phyloP scores from a whole-genome alignment of 192 early-diverging fungal species.

The Bifiguratus adelaidae region DNA sequence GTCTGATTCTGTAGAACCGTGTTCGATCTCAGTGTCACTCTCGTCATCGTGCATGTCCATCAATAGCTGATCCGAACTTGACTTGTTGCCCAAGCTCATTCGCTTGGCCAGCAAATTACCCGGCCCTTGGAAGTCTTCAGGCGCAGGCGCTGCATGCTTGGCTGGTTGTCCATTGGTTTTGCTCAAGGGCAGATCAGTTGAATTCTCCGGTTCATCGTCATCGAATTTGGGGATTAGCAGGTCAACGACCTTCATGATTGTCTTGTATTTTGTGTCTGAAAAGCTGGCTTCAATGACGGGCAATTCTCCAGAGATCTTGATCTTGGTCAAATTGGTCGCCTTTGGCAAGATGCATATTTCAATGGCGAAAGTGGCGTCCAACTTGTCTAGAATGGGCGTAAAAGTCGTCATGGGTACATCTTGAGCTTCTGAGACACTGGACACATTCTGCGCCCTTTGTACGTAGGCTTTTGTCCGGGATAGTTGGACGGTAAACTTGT shows the following conservation, averaged over 20 bases:
- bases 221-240: slow-evolving; percentile 32
- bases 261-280: slow-evolving; percentile 76
- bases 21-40: too few species aligned
- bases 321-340: slow-evolving; percentile 45
- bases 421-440: slow-evolving; percentile 26
- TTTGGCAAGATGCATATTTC: slow-evolving; percentile 68
- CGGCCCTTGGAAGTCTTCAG: too few species aligned
- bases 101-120: too few species aligned
- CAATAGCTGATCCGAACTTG: slow-evolving; percentile 3
- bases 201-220: neutral
- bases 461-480: slow-evolving; percentile 57
- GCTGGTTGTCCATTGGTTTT: neutral
- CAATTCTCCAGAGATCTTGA: slow-evolving; percentile 58
- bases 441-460: slow-evolving; percentile 58
- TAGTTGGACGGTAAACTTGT: slow-evolving; percentile 64
- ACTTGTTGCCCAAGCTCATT: neutral
- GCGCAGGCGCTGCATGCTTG: too few species aligned
- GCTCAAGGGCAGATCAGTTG: too few species aligned
- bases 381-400: slow-evolving; percentile 56
- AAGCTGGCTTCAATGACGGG: slow-evolving; percentile 67
- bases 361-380: slow-evolving; percentile 57
- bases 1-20: too few species aligned
- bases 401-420: slow-evolving; percentile 9
- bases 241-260: slow-evolving; percentile 63
- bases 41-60: slow-evolving; percentile 24